Percentiles rank a stretch among this genome's conserved stretches.
Evolutionary conservation across 2,329 filamentous ascomycete genomes (phyloP).

Genomic region (Leptographium wingfieldii): DNA sequence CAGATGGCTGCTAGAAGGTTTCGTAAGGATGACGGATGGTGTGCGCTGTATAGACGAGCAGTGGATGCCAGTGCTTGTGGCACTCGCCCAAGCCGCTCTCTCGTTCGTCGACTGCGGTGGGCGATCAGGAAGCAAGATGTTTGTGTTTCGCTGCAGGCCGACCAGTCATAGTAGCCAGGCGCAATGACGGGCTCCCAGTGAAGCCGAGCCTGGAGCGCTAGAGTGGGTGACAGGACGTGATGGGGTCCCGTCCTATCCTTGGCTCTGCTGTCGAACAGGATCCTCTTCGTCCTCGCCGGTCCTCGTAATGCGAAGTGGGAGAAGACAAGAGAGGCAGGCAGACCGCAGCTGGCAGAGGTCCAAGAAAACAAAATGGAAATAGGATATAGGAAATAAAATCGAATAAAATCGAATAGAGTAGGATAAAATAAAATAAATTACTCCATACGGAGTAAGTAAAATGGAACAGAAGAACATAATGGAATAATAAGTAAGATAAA

Average conservation of each 20-base stretch:
- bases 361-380: background rate
- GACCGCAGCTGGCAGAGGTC: too few relatives aligned
- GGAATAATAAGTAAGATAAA: background rate
- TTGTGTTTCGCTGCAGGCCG: conserved; percentile 12
- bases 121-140: conserved; percentile 15
- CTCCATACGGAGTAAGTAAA: background rate
- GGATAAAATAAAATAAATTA: background rate
- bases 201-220: conserved; percentile 19
- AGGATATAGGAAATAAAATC: background rate
- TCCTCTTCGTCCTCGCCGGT: background rate
- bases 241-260: background rate
- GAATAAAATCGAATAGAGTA: background rate
- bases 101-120: conserved; percentile 7
- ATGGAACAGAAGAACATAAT: background rate
- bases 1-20: background rate
- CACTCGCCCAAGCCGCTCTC: background rate
- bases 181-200: conserved; percentile 24
- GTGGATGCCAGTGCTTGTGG: background rate
- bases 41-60: background rate
- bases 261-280: background rate
- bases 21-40: background rate
- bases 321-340: background rate
- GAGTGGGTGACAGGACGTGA: conserved; percentile 8
- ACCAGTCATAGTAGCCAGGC: conserved; percentile 26
- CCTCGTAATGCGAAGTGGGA: background rate